phyloP scores from a whole-genome alignment of 192 early-diverging fungal genomes.

The Backusella morwellensis region DNA sequence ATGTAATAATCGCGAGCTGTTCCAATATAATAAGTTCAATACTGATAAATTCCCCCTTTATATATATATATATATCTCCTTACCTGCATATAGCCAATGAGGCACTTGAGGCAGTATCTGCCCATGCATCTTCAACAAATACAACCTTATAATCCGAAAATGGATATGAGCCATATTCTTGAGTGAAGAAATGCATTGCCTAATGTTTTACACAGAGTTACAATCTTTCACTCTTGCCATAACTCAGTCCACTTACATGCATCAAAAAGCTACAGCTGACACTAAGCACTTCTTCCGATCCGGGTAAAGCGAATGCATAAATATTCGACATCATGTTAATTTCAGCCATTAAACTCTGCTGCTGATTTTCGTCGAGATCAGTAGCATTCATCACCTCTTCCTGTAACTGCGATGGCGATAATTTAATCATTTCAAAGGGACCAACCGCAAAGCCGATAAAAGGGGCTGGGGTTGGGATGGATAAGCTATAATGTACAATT shows the following conservation, averaged over 20 bases:
- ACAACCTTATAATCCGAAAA: constrained; percentile 84
- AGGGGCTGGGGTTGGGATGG: constrained; percentile 66
- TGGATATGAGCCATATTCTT: constrained; percentile 88
- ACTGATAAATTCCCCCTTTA: neutral
- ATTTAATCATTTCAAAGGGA: constrained; percentile 51
- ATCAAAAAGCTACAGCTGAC: constrained; percentile 61
- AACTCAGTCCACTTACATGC: constrained; percentile 35
- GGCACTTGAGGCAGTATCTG: constrained; percentile 70
- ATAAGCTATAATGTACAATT: constrained; percentile 67
- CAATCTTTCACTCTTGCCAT: neutral
- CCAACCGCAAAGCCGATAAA: constrained; percentile 74
- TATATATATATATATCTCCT: neutral
- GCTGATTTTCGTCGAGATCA: constrained; percentile 32
- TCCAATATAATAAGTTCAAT: neutral
- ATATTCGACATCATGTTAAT: constrained; percentile 42
- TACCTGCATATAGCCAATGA: constrained; percentile 75
- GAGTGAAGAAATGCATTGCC: constrained; percentile 82
- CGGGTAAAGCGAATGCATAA: constrained; percentile 73
- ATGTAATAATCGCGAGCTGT: constrained; percentile 57
- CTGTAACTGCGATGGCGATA: constrained; percentile 34
- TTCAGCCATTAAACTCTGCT: constrained; percentile 37
- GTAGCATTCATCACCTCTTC: constrained; percentile 30
- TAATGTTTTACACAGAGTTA: constrained; percentile 19
- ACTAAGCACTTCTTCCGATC: constrained; percentile 57
- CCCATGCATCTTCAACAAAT: constrained; percentile 77